Evolutionary conservation across 805 yeast genomes (phyloP).

Genomic region (Debaryomyces prosopidis): DNA sequence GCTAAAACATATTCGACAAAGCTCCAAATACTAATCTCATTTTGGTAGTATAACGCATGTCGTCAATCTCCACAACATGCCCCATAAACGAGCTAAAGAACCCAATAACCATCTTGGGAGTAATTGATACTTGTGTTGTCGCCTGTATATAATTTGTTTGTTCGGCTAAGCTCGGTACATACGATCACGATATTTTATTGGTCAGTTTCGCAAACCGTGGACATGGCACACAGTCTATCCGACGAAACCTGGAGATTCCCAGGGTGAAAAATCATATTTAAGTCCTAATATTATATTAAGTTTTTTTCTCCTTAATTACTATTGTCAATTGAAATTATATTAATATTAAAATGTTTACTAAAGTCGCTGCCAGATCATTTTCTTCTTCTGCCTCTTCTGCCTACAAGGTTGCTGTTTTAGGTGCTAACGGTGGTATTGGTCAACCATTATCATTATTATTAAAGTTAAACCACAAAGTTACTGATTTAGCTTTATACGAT

Average conservation of each 20-base stretch:
- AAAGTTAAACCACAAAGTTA: constrained; percentile 86
- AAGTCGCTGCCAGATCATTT: constrained; percentile 61
- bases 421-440: constrained; percentile 96
- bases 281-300: background rate
- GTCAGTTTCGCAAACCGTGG: constrained; percentile 2
- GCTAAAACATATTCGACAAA: too few relatives aligned
- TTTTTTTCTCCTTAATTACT: background rate
- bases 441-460: constrained; percentile 56
- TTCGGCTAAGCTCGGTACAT: too few relatives aligned
- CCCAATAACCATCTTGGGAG: too few relatives aligned
- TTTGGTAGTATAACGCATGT: too few relatives aligned
- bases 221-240: background rate
- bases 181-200: background rate
- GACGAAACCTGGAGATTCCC: constrained; percentile 5
- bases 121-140: too few relatives aligned
- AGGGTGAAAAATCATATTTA: constrained; percentile 1
- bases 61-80: too few relatives aligned
- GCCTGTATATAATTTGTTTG: too few relatives aligned
- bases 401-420: constrained; percentile 73
- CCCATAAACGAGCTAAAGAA: too few relatives aligned
- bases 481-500: constrained; percentile 84
- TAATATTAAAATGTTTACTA: constrained; percentile 48
- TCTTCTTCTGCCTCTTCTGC: constrained; percentile 65
- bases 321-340: constrained; percentile 5
- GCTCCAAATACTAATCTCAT: too few relatives aligned